Conservation (phyloP, 768 basidiomycete species). For the Phaeotremella fagi region DNA sequence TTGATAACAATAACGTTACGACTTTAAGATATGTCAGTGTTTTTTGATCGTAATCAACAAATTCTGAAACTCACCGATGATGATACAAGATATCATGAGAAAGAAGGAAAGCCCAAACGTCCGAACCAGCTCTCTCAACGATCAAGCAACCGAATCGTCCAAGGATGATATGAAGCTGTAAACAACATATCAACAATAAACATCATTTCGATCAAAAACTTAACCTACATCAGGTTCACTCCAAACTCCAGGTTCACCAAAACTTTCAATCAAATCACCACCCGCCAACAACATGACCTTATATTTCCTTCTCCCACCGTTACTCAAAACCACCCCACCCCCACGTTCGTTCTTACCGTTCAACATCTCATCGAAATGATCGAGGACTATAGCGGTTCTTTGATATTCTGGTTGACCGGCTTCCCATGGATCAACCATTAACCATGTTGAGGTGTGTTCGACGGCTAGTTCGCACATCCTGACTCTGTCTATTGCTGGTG, state of each 20-base stretch:
- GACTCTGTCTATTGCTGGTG: slow-evolving; percentile 80
- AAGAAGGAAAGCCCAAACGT: slow-evolving; percentile 58
- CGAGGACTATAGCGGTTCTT: slow-evolving; percentile 92
- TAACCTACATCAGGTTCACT: slow-evolving; percentile 78
- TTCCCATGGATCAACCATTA: slow-evolving; percentile 99
- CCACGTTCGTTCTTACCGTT: slow-evolving; percentile 68
- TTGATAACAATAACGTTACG: slow-evolving; percentile 85
- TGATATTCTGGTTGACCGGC: slow-evolving; percentile 84
- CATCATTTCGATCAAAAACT: background rate
- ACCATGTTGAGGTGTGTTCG: slow-evolving; percentile 83
- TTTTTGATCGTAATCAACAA: background rate
- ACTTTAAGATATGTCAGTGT: slow-evolving; percentile 52
- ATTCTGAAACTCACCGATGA: slow-evolving; percentile 49
- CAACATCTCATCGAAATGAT: slow-evolving; percentile 93
- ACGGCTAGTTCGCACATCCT: slow-evolving; percentile 69
- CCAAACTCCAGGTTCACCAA: slow-evolving; percentile 99
- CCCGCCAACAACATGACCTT: slow-evolving; percentile 93
- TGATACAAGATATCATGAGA: slow-evolving; percentile 54
- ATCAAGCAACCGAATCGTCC: slow-evolving; percentile 92
- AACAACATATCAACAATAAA: background rate
- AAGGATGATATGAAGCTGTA: slow-evolving; percentile 88
- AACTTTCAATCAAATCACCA: slow-evolving; percentile 95
- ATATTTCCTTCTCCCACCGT: slow-evolving; percentile 65
- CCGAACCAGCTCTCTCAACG: slow-evolving; percentile 89
- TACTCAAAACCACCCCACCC: slow-evolving; percentile 66